Conservation (phyloP, 331 rosid genomes). For the Acacia concinna region DNA sequence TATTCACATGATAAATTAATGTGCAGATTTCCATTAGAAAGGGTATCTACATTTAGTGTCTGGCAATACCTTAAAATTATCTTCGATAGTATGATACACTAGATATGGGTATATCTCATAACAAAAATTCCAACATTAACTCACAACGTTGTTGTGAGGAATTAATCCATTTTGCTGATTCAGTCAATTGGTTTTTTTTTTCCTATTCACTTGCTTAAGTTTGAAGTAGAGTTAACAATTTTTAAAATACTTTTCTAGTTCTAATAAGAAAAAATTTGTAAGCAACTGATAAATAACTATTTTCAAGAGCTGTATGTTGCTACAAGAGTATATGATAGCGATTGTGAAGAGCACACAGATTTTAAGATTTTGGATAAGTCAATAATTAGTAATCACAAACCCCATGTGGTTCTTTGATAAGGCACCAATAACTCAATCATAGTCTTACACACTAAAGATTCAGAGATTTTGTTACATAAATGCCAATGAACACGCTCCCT, state of each 20-base stretch:
- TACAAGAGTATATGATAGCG: not conserved
- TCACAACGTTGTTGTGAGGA: too few species aligned
- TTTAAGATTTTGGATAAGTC: not conserved
- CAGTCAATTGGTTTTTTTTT: too few species aligned
- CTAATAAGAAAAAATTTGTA: not conserved
- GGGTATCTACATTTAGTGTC: too few species aligned
- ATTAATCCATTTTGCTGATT: too few species aligned
- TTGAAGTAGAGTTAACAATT: too few species aligned
- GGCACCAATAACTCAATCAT: not conserved
- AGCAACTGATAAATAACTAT: not conserved
- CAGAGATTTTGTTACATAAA: not conserved
- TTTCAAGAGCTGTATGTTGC: not conserved
- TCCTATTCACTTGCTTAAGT: too few species aligned
- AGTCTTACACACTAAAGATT: not conserved
- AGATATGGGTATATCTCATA: too few species aligned
- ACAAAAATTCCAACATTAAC: too few species aligned
- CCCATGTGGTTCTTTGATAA: not conserved
- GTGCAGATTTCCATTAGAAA: too few species aligned
- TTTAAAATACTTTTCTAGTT: too few species aligned
- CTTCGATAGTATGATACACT: accelerated
- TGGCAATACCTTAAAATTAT: too few species aligned
- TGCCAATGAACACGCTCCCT: not conserved
- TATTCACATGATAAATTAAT: too few species aligned
- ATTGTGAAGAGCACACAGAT: not conserved
- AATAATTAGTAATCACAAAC: not conserved